These are phyloP conservation scores for Penicillium sp. DNA, from an alignment of 2,329 filamentous ascomycete species.

Conservation along the genomic window DNA sequence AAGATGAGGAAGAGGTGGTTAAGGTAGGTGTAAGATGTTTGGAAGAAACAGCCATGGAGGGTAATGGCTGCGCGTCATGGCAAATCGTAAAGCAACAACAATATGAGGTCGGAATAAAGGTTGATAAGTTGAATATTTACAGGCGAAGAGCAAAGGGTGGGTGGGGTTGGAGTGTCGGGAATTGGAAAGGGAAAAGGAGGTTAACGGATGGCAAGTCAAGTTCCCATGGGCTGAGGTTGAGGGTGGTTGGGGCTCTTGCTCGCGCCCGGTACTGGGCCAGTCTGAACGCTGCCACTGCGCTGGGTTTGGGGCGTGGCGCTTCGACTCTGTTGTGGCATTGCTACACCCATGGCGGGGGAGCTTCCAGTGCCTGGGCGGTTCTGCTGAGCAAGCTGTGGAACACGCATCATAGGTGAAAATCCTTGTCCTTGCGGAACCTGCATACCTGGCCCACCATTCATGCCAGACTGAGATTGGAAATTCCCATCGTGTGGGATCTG, in stretches of 20 bases:
- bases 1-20: not conserved
- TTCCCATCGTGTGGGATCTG: constrained; percentile 46
- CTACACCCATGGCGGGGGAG: constrained; percentile 52
- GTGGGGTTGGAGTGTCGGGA: not conserved
- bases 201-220: constrained; percentile 24
- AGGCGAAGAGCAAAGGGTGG: constrained; percentile 28
- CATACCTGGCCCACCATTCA: constrained; percentile 45
- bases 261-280: constrained; percentile 40
- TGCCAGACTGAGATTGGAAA: constrained; percentile 40
- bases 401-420: constrained; percentile 59
- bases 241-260: constrained; percentile 50
- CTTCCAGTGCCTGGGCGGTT: constrained; percentile 45
- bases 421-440: constrained; percentile 55
- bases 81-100: constrained; percentile 17
- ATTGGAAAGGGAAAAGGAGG: not conserved
- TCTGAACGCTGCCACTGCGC: constrained; percentile 50
- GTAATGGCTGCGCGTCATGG: constrained; percentile 4
- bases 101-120: constrained; percentile 23
- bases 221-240: constrained; percentile 46
- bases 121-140: constrained; percentile 38
- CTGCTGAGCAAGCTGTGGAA: constrained; percentile 53
- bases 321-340: constrained; percentile 47
- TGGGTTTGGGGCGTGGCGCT: constrained; percentile 54
- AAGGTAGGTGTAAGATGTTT: not conserved
- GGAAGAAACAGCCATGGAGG: not conserved